phyloP scores from a whole-genome alignment of 116 monocot genomes.

The Posidonia oceanica region DNA sequence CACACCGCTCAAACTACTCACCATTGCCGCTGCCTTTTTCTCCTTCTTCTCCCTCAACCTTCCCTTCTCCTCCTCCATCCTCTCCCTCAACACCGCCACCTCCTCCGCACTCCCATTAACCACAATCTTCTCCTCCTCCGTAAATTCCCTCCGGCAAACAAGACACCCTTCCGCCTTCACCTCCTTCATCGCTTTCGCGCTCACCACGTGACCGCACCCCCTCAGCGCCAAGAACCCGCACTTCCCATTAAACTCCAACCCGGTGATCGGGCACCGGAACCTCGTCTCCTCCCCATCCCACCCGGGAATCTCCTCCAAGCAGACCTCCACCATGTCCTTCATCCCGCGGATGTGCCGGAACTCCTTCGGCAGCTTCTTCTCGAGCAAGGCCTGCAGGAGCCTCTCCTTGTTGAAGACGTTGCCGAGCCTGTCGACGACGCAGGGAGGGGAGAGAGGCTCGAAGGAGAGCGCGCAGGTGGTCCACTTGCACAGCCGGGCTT shows the following conservation, averaged over 20 bases:
- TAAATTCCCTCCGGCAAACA: neutral
- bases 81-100: slow-evolving; percentile 5
- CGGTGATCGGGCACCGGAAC: slow-evolving; percentile 83
- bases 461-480: slow-evolving; percentile 82
- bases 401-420: slow-evolving; percentile 88
- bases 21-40: neutral
- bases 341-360: slow-evolving; percentile 57
- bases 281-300: slow-evolving; percentile 18
- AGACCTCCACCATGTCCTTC: slow-evolving; percentile 75
- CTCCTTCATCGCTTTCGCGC: slow-evolving; percentile 72
- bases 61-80: neutral
- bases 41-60: neutral
- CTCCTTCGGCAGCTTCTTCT: slow-evolving; percentile 74
- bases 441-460: slow-evolving; percentile 62
- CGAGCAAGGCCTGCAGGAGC: slow-evolving; percentile 57
- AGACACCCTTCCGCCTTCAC: slow-evolving; percentile 31
- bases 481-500: slow-evolving; percentile 69
- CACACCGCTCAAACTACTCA: neutral
- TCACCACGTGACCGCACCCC: slow-evolving; percentile 80
- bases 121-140: neutral
- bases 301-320: slow-evolving; percentile 30
- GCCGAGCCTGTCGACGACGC: slow-evolving; percentile 67
- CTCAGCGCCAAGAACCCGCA: slow-evolving; percentile 58
- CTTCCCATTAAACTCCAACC: slow-evolving; percentile 85
- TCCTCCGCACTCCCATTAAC: slow-evolving; percentile 6